Percentiles rank a stretch among this genome's conserved stretches.
Conservation (phyloP, 108 stramenopile genomes). For the Cyclotella sp. region DNA sequence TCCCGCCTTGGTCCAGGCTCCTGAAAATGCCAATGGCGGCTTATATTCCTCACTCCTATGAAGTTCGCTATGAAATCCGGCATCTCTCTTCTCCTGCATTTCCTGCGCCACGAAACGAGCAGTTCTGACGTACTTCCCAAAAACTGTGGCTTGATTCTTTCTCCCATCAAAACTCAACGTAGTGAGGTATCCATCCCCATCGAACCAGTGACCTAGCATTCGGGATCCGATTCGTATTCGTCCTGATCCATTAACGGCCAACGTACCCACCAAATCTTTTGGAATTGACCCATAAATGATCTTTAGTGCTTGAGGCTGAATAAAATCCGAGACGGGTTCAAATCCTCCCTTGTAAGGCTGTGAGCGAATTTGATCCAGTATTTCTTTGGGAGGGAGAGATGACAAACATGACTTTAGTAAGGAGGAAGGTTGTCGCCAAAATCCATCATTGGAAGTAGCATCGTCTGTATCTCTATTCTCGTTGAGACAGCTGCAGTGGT, state of each 20-base stretch:
- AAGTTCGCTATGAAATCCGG: no score
- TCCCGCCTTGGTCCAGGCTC: slow-evolving; percentile 50
- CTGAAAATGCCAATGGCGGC: slow-evolving; percentile 35
- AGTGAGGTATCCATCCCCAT: slow-evolving; percentile 48
- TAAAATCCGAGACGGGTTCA: slow-evolving; percentile 44
- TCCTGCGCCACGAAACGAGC: slow-evolving; percentile 40
- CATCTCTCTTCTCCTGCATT: slow-evolving; percentile 3
- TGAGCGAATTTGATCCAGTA: slow-evolving; percentile 23
- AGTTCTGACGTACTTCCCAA: slow-evolving; percentile 48
- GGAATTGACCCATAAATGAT: slow-evolving; percentile 40
- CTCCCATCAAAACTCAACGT: slow-evolving; percentile 34
- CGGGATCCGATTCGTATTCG: slow-evolving; percentile 46
- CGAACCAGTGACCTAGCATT: slow-evolving; percentile 57
- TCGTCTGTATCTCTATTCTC: no score
- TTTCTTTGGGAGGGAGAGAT: slow-evolving; percentile 23
- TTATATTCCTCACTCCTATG: slow-evolving; percentile 1
- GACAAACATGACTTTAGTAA: background rate
- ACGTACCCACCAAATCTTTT: slow-evolving; percentile 36
- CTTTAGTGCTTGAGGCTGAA: slow-evolving; percentile 4
- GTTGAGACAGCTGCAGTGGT: no score
- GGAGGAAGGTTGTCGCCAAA: slow-evolving; percentile 6
- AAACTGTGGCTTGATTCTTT: slow-evolving; percentile 22
- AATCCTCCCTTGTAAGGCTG: slow-evolving; percentile 51
- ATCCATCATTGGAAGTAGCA: background rate
- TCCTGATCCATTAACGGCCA: slow-evolving; percentile 48